Percentiles rank a stretch among this genome's conserved stretches.
Evolutionary conservation across 768 basidiomycete genomes (phyloP).

Genomic region (Botryobasidium botryosum): DNA sequence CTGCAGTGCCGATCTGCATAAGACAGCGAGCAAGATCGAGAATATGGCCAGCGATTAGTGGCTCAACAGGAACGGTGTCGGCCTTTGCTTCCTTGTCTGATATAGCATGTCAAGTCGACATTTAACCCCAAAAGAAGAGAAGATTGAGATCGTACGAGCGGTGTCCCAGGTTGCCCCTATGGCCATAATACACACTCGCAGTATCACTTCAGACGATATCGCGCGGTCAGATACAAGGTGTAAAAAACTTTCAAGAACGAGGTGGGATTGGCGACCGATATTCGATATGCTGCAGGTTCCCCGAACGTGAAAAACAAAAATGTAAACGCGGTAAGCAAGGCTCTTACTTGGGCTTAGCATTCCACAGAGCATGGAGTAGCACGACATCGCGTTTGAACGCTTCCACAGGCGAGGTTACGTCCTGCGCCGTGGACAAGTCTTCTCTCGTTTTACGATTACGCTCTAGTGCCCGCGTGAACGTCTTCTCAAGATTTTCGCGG

Average conservation of each 20-base stretch:
- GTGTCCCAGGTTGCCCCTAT: constrained; percentile 78
- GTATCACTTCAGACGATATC: constrained; percentile 60
- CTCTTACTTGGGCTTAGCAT: constrained; percentile 37
- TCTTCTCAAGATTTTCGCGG: constrained; percentile 62
- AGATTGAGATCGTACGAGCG: constrained; percentile 1
- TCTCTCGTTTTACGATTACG: constrained; percentile 25
- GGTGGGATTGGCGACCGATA: constrained; percentile 26
- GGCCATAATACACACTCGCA: constrained; percentile 51
- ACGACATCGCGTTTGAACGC: constrained; percentile 57
- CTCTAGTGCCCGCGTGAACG: constrained; percentile 51
- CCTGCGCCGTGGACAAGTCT: background rate
- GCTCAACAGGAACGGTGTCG: constrained; percentile 38
- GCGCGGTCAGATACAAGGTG: constrained; percentile 48
- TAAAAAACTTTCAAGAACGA: constrained; percentile 46
- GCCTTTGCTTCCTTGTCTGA: constrained; percentile 20
- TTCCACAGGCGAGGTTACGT: constrained; percentile 6
- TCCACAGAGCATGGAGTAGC: constrained; percentile 62
- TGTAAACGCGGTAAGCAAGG: constrained; percentile 12
- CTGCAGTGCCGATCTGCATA: constrained; percentile 43
- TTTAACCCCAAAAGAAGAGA: no score
- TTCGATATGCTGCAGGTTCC: background rate
- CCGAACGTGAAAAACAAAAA: constrained; percentile 3
- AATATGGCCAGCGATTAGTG: constrained; percentile 47
- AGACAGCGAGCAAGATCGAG: constrained; percentile 46
- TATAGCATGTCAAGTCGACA: no score